Base-by-base conservation (phyloP, 2,329 filamentous ascomycete species). In the Aquanectria penicillioides region DNA sequence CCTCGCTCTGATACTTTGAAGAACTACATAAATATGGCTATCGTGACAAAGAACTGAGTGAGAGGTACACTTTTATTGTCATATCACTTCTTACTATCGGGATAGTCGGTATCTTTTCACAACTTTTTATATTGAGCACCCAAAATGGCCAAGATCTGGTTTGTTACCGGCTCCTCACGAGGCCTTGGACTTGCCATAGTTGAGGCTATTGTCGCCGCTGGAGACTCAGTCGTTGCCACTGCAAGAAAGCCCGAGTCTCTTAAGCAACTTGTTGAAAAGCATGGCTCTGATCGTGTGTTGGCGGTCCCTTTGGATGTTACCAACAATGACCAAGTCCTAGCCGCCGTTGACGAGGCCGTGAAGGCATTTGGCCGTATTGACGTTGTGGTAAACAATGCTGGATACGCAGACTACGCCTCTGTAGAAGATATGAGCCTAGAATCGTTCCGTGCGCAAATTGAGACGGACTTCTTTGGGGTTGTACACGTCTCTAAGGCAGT, bases 391-490 rank as follows among this genome's bases (percentile, higher is more conserved):
- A 61, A 61, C 47, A 61, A 61, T 17, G 58, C 58, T 8, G 86
- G 85, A 4, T 87, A 85, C 60, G 81, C 82, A n/a, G 73, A 84
- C 3, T 67, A 71, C 4, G 83, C 81, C 15, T 77, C 81, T 2
- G 80, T 86, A 40, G 85, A 88, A 65, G 80, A 81, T 9, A 70
- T 83, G 6, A 75, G 75, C 3, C 76, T 85, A 3, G 68, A 76
- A 3, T 78, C 85, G 31, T 79, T 83, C 40, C 75, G 80, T 6
- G 77, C 70, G 5, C 81, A 87, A 64, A 81, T 88, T 74, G 83
- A 88, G 54, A 79, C 84, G 57, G 87, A 88, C 66, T 84, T 87
- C 70, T 86, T 85, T 57, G 85, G 85, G 6, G 70, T 85, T 2
- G 69, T 87, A 3, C 75, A 82, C 47, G 80, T 86, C 6, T 86